A percentile compares a stretch with the other conserved stretches of the same genome.
Evolutionary conservation across 2,329 filamentous ascomycete genomes (phyloP).

Genomic region (Aureobasidium mangrovei): DNA sequence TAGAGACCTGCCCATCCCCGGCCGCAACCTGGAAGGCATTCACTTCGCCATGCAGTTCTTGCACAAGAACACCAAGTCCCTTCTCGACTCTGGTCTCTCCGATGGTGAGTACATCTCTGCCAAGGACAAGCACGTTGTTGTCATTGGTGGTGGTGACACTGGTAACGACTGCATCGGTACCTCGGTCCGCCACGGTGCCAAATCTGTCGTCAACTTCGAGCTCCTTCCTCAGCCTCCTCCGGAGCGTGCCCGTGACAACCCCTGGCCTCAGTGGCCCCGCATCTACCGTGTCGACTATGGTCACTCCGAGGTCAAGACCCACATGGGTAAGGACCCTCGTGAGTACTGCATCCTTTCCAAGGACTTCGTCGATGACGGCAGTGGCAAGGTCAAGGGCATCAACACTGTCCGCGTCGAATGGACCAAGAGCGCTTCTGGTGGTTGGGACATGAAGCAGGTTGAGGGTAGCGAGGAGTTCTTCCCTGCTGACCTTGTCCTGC

Average conservation of each 20-base stretch:
- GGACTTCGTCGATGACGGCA: constrained; percentile 86
- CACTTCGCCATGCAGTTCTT: constrained; percentile 97
- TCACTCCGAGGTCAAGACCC: constrained; percentile 88
- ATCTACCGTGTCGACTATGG: constrained; percentile 99
- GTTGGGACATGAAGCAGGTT: constrained; percentile 98
- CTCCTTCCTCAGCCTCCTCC: constrained; percentile 84
- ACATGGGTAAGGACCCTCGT: constrained; percentile 91
- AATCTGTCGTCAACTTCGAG: constrained; percentile 95
- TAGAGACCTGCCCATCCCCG: constrained; percentile 83
- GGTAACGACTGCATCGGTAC: constrained; percentile 98
- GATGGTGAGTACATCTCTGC: constrained; percentile 86
- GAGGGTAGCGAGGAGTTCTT: constrained; percentile 93
- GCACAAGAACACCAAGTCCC: constrained; percentile 94
- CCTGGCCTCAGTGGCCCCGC: constrained; percentile 96
- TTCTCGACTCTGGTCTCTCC: constrained; percentile 79
- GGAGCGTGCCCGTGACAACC: constrained; percentile 87
- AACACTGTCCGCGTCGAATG: constrained; percentile 93
- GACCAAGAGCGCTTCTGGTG: constrained; percentile 80
- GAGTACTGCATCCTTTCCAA: constrained; percentile 99
- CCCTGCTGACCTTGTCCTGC: constrained; percentile 84
- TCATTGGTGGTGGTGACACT: constrained; percentile 95
- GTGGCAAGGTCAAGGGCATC: constrained; percentile 85
- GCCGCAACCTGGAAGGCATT: constrained; percentile 78
- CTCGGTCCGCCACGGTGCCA: constrained; percentile 88
- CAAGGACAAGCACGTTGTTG: constrained; percentile 90